A percentile compares a stretch with the other conserved stretches of the same genome.
Evolutionary conservation across 495 filamentous ascomycete genomes (phyloP).

Genomic region (Daldinia decipiens): DNA sequence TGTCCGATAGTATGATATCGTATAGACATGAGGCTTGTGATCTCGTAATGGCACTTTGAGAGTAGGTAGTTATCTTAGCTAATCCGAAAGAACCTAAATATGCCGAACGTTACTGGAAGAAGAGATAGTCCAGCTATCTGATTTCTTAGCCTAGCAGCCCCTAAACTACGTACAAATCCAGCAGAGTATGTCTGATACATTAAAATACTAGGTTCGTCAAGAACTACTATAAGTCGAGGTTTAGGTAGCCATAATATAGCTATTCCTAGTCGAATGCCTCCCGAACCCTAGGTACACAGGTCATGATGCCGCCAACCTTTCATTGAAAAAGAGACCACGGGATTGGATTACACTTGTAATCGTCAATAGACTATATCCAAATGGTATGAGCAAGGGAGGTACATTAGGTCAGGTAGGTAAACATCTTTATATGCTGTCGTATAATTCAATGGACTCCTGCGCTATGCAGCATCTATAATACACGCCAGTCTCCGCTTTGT

Average conservation of each 20-base stretch:
- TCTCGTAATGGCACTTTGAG: no score
- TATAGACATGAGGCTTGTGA: no score
- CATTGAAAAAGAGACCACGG: not conserved
- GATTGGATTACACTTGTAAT: not conserved
- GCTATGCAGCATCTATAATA: conserved; percentile 44
- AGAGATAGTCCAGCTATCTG: not conserved
- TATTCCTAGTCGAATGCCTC: not conserved
- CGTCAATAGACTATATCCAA: not conserved
- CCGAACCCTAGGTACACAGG: no score
- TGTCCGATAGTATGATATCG: no score
- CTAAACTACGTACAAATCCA: no score
- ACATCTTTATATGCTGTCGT: conserved; percentile 8
- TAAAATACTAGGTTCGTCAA: no score
- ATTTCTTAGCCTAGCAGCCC: no score
- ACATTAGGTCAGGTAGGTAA: conserved; percentile 4
- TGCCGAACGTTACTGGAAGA: no score
- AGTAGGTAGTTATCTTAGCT: no score
- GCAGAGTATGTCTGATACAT: no score
- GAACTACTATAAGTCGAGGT: not conserved
- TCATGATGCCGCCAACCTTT: not conserved
- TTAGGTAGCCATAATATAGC: not conserved
- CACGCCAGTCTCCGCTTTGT: not conserved
- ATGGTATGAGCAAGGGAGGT: not conserved
- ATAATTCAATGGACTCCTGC: conserved; percentile 32
- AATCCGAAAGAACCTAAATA: no score